Conservation (phyloP, 2,329 filamentous ascomycete species). For the Lojkania enalia region DNA sequence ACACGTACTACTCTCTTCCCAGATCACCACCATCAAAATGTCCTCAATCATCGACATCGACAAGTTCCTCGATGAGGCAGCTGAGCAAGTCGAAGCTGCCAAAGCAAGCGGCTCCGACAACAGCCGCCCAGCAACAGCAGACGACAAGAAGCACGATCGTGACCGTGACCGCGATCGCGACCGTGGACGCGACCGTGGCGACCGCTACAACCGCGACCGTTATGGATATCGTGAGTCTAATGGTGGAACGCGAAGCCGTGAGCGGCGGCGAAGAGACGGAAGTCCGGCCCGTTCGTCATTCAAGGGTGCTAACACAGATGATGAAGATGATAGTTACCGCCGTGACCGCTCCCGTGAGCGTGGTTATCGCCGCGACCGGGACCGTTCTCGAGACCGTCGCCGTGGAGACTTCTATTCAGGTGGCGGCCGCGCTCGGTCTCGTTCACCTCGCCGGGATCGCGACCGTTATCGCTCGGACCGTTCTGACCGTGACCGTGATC, state of each 20-base stretch:
- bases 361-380: constrained; percentile 24
- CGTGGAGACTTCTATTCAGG: constrained; percentile 47
- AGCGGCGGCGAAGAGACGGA: constrained; percentile 34
- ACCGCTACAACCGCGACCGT: constrained; percentile 18
- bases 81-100: not conserved
- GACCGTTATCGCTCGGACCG: constrained; percentile 58
- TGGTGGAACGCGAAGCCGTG: constrained; percentile 38
- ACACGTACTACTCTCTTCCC: too few relatives aligned
- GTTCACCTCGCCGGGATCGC: constrained; percentile 49
- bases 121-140: constrained; percentile 15
- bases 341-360: constrained; percentile 31
- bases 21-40: not conserved
- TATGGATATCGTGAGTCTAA: constrained; percentile 35
- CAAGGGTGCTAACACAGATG: constrained; percentile 42
- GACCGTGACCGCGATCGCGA: constrained; percentile 38
- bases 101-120: not conserved
- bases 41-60: constrained; percentile 20
- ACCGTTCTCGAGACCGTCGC: constrained; percentile 24
- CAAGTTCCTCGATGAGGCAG: constrained; percentile 57
- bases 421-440: constrained; percentile 38
- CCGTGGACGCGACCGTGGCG: constrained; percentile 23
- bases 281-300: constrained; percentile 34
- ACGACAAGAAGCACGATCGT: constrained; percentile 36
- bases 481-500: constrained; percentile 52
- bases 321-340: constrained; percentile 41